Evolutionary conservation across 257 asterid species (phyloP), one percentile per base, ranked within the genome.

Genomic region (Scutellaria baicalensis): DNA sequence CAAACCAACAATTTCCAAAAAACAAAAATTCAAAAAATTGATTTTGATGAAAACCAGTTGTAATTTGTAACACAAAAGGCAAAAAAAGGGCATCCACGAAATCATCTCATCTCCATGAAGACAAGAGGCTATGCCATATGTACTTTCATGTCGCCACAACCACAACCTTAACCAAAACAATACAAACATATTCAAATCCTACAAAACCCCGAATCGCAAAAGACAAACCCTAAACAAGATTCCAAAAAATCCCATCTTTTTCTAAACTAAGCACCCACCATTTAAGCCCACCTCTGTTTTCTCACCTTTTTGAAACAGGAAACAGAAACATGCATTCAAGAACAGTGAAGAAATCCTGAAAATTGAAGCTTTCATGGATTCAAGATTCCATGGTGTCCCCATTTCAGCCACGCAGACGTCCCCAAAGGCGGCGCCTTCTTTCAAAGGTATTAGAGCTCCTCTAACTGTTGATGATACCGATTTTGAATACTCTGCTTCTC

Each of bases 371-470:
- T 75, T 61, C 44, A 89, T 83, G 95, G 90, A 75, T 58, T 83
- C 92, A 18, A 75, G 81, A 67, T 56, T 70, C 80, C 64, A 69
- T 35, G 87, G 91, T 69, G 85, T 80, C 68, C 90, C 90, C 59
- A 66, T 84, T 62, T 87, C 96, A 59, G 78, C 88, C 44, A 50
- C 82, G 35, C 78, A 74, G 52, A 74, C 72, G 79, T 48, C 78
- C 73, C 81, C 89, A 57, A 78, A 76, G 83, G 80, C 79, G 78
- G 83, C 80, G 31, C 7, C 81, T 63, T 63, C 77, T 57, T 61
- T 50, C 67, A 23, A 27, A 89, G 97, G 97, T 88, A 92, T 92
- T 69, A 75, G 96, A 88, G 98, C 98, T 78, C 98, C 97, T 68
- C 70, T 90, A 33, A 89, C 98, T 78, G 69, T 72, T 56, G 97